Base-by-base conservation (phyloP, 306 rosid genomes). In the Medicago arabica region DNA sequence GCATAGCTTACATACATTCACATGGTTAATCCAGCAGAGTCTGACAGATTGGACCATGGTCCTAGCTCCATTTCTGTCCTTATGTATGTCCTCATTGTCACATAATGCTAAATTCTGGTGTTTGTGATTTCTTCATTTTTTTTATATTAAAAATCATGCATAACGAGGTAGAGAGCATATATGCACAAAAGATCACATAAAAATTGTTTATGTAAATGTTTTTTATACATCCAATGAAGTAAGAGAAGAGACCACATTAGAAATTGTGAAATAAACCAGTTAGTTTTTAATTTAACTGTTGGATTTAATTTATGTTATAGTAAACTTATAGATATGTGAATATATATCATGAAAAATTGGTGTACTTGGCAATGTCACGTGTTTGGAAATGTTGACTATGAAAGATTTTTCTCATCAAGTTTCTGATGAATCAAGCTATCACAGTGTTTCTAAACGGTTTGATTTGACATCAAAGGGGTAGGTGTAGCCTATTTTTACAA, bases 1-100 rank as follows among this genome's bases (percentile, higher is more conserved):
- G 55, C 79, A 16, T 77, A 80, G 87, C 78, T 36, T 76, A 74
- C 66, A 76, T 71, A 68, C 70, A 77, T 73, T 85, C 96, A 90
- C 91, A 87, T 88, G 91, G 87, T 81, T 85, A 82, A 62, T 58
- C 46, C 74, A 78, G 86, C 88, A 77, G 80, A 43, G 41, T 80
- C 96, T 90, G 93, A 90, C 90, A 74, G 40, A 11, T 71, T 79
- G 89, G 96, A 81, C 89, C 85, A 80, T 58, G 78, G 83, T 80
- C 81, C 78, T 61, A 49, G 54, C 71, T 71, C 77, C 5, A 61
- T 15, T 47, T 53, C 66, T 75, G 80, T 67, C 81, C 76, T 81
- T 81, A 53, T 60, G 25, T 75, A 46, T 67, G 87, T 83, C 83
- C 40, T 76, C 76, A n/a, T 81, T 53, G 62, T 15, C 77, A 59